Evolutionary conservation across 805 yeast species (phyloP), one percentile per base, ranked within the genome.

Genomic region (Hyphopichia homilentoma): DNA sequence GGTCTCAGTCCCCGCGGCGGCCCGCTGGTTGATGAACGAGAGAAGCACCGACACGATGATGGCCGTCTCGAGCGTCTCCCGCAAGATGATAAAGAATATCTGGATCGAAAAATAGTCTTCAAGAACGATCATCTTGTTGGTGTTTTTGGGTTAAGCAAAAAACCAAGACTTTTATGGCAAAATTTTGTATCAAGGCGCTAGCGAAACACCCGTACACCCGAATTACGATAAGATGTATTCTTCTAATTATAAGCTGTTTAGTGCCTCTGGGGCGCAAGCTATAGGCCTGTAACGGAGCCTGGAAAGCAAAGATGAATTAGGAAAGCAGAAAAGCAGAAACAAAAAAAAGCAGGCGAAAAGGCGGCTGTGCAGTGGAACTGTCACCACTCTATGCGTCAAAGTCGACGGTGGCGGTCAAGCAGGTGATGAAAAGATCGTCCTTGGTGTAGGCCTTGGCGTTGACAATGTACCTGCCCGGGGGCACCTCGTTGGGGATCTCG

Each of bases 381-480:
- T 20, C 11, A 7, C 22, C 22, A n/a, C n/a, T n/a, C n/a, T n/a
- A 15, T 14, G 30, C 30, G 15, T 80, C 76, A 52, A 76, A 75
- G 32, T 71, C 79, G 24, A 84, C 76, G 7, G 78, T 72, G 6
- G 87, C 93, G 15, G 84, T 75, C 47, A 93, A 65, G 59, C 98
- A 93, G 16, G 96, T 78, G 42, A 93, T 78, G 41, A 84, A 73
- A 23, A 74, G 81, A 50, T 87, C 96, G 34, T 84, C 86, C 25
- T 67, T 77, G 25, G 95, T 87, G 66, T 76, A 93, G 2, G 97
- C 98, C 51, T 90, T 78, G 13, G 97, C 97, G 32, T 72, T 66
- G 17, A 90, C 95, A 19, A 76, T 65, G 65, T 93, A 93, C 53
- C 75, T 82, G 25, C 98, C 98, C 15, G 97, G 96, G 38, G 98